Evolutionary conservation across 192 early-diverging fungal genomes (phyloP).

Genomic region (Ambispora gerdemannii): DNA sequence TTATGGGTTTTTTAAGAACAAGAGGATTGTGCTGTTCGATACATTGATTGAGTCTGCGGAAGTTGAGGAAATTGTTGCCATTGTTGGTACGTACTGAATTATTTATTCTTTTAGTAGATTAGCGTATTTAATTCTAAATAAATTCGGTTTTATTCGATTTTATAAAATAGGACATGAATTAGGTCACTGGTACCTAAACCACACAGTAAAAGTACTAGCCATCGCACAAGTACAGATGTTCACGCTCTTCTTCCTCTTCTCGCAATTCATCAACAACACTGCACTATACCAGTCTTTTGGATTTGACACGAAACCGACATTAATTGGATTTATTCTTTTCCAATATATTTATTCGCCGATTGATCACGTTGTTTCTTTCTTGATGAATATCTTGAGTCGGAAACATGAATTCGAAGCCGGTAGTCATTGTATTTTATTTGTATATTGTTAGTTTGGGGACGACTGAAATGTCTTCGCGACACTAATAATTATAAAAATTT

Average conservation of each 20-base stretch:
- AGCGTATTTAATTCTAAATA: not conserved
- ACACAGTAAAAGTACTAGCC: slow-evolving; percentile 72
- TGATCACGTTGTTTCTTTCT: slow-evolving; percentile 70
- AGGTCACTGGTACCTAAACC: slow-evolving; percentile 90
- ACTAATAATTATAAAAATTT: not conserved
- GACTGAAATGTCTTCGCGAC: not conserved
- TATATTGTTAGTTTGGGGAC: too few relatives aligned
- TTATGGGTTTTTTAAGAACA: slow-evolving; percentile 93
- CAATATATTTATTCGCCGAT: slow-evolving; percentile 81
- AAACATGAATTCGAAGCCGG: slow-evolving; percentile 89
- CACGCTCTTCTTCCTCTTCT: slow-evolving; percentile 71
- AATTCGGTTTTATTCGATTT: not conserved
- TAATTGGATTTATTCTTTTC: slow-evolving; percentile 93
- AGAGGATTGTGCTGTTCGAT: slow-evolving; percentile 94
- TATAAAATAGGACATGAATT: slow-evolving; percentile 78
- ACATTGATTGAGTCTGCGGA: slow-evolving; percentile 83
- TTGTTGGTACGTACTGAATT: slow-evolving; percentile 64
- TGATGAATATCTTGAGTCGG: slow-evolving; percentile 76
- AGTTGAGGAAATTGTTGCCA: slow-evolving; percentile 85
- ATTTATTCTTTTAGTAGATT: not conserved
- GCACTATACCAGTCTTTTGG: slow-evolving; percentile 87
- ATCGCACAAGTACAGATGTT: slow-evolving; percentile 77
- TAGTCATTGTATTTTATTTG: too few relatives aligned
- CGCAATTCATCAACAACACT: slow-evolving; percentile 67
- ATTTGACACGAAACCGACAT: slow-evolving; percentile 65